Base-by-base conservation (phyloP, 345 rosid genomes). In the Eucalyptus cladocalyx region DNA sequence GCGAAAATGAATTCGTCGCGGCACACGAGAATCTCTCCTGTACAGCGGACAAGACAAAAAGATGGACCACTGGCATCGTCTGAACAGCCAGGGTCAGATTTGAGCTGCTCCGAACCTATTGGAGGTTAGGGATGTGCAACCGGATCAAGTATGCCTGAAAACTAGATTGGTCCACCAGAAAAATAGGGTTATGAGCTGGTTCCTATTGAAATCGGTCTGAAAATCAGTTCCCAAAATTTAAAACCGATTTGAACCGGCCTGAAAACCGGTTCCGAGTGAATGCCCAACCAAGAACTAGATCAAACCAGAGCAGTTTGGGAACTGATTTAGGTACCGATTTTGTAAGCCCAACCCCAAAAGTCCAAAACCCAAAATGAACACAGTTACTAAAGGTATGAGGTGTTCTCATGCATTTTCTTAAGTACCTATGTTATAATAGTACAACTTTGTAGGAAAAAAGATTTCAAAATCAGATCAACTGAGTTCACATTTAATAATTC, bases 291-390 rank as follows among this genome's bases (percentile, higher is more conserved):
- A 51, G 2, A 51, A 51, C 4, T 3, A 0, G 23, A 51, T 51
- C 0, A 1, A 1, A 51, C 1, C 4, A 0, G 2, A 51, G 5
- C 1, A 1, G 2, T 53, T 53, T 53, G 5, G 26, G 26, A 53
- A 53, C 0, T 4, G 0, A 8, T 53, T 53, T 53, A 53, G 26
- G 1, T 53, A 53, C 11, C 26, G 0, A 1, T 53, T 53, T 53
- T 53, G 58, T 53, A 53, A 53, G 58, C 11, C 26, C 26, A 53
- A 21, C 58, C 26, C 11, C 58, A 53, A 19, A 21, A 53, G 58
- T 53, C 58, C 26, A 53, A 53, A 21, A 53, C 58, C 5, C 58
- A 53, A 53, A 53, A 53, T 53, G 26, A 53, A 53, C 58, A 8
- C 10, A 21, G 1, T 53, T 53, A 53, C 1, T 2, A 1, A 53